A percentile compares a stretch with the other conserved stretches of the same genome.
Conservation (phyloP, 345 rosid genomes). For the Turnera subulata region DNA sequence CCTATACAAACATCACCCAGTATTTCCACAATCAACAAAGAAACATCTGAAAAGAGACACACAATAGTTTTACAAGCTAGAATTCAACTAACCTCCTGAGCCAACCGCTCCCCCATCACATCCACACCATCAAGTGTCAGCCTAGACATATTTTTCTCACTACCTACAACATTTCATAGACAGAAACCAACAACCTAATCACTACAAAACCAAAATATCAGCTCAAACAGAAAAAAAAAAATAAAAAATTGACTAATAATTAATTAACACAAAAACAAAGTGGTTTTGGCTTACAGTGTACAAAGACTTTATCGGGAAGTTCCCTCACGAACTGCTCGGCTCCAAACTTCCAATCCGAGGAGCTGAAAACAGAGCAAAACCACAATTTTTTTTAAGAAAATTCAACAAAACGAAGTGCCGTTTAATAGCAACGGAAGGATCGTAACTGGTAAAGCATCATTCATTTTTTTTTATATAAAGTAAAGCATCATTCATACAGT, state of each 20-base stretch:
- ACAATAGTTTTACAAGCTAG: background rate
- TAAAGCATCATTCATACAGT: background rate
- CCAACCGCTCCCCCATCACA: slow-evolving; percentile 95
- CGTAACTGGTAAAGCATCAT: background rate
- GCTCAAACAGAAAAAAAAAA: background rate
- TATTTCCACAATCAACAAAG: slow-evolving; percentile 3
- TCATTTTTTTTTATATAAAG: too few relatives aligned
- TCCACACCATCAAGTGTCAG: slow-evolving; percentile 89
- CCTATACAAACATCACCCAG: slow-evolving; percentile 35
- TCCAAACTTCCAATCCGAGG: slow-evolving; percentile 89
- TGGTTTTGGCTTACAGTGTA: slow-evolving; percentile 59
- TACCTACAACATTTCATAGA: slow-evolving; percentile 44
- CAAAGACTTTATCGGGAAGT: slow-evolving; percentile 77
- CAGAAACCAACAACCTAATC: background rate
- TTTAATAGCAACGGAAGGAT: background rate
- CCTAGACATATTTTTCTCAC: slow-evolving; percentile 58
- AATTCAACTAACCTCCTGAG: slow-evolving; percentile 54
- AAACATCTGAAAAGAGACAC: background rate
- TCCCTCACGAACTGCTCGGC: slow-evolving; percentile 76
- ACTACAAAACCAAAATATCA: slow-evolving; percentile 1
- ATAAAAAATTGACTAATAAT: background rate
- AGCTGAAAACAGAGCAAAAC: slow-evolving; percentile 39
- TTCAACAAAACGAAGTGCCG: background rate
- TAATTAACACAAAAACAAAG: background rate
- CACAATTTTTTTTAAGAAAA: background rate